Evolutionary conservation across 306 rosid species (phyloP).

Genomic region (Acacia melanoxylon): DNA sequence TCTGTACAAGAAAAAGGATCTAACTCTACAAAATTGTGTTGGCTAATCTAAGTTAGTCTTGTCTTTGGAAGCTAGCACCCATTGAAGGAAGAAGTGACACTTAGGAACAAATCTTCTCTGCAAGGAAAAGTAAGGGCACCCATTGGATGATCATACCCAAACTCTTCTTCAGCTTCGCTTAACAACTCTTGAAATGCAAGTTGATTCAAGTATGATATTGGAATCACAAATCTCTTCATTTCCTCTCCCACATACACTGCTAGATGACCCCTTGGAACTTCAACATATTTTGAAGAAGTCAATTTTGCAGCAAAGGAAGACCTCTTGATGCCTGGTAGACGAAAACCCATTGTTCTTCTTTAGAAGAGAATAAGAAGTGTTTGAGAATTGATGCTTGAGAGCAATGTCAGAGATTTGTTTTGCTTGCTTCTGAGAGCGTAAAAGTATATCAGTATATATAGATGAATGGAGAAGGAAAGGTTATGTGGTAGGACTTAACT

Average conservation of each 20-base stretch:
- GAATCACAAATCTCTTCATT: constrained; percentile 24
- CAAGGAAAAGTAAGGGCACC: not conserved
- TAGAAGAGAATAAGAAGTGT: not conserved
- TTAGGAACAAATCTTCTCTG: not conserved
- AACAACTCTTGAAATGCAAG: not conserved
- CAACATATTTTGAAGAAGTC: not conserved
- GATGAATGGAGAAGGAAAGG: not conserved
- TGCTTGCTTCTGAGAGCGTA: not conserved
- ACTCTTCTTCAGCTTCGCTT: not conserved
- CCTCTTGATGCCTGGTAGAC: not conserved
- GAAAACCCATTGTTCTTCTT: not conserved
- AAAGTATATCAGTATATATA: not conserved
- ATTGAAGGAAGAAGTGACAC: constrained; percentile 24
- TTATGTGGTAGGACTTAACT: not conserved
- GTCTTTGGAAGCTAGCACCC: not conserved
- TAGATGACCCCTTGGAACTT: constrained; percentile 14
- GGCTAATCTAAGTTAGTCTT: not conserved
- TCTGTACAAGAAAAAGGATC: not conserved
- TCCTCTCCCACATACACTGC: constrained; percentile 30
- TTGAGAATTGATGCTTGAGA: not conserved
- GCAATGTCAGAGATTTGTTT: not conserved
- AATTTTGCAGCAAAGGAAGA: not conserved
- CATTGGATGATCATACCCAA: not conserved
- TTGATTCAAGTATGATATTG: constrained; percentile 25
- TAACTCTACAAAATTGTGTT: not conserved